A percentile compares a stretch with the other conserved stretches of the same genome.
Conservation (phyloP, 805 yeast genomes). For the Saccharomyces kudriavzevii region DNA sequence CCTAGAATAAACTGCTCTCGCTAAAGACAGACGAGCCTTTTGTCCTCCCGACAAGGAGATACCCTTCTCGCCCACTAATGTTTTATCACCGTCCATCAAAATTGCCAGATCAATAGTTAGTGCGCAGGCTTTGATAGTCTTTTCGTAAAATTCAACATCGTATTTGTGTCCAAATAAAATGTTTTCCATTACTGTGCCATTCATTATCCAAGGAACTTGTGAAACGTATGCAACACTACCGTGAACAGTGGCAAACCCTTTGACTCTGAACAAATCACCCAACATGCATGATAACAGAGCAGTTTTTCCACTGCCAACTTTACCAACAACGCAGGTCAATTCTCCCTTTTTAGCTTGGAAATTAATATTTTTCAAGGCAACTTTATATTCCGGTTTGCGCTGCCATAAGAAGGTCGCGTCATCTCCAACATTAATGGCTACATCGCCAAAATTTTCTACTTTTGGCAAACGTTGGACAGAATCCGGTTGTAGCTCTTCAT, state of each 20-base stretch:
- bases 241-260: conserved; percentile 62
- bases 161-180: conserved; percentile 81
- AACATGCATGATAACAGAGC: conserved; percentile 69
- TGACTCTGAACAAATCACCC: conserved; percentile 72
- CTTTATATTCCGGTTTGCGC: conserved; percentile 59
- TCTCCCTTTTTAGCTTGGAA: conserved; percentile 66
- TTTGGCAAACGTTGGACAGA: conserved; percentile 43
- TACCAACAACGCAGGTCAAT: conserved; percentile 77
- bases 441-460: conserved; percentile 54
- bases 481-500: conserved; percentile 76
- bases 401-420: conserved; percentile 75
- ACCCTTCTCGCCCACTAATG: conserved; percentile 96
- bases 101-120: conserved; percentile 66
- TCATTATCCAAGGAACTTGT: conserved; percentile 95
- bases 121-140: conserved; percentile 84
- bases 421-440: conserved; percentile 47
- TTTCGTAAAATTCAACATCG: conserved; percentile 73
- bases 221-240: conserved; percentile 86
- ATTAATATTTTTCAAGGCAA: conserved; percentile 56
- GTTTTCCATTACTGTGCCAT: conserved; percentile 86
- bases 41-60: conserved; percentile 96
- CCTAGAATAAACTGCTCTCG: conserved; percentile 91
- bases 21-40: conserved; percentile 88
- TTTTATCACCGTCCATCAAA: conserved; percentile 81
- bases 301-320: conserved; percentile 86